These are phyloP conservation scores for Aureobasidium sp. DNA, from an alignment of 2,329 filamentous ascomycete genomes.

Conservation along the genomic window DNA sequence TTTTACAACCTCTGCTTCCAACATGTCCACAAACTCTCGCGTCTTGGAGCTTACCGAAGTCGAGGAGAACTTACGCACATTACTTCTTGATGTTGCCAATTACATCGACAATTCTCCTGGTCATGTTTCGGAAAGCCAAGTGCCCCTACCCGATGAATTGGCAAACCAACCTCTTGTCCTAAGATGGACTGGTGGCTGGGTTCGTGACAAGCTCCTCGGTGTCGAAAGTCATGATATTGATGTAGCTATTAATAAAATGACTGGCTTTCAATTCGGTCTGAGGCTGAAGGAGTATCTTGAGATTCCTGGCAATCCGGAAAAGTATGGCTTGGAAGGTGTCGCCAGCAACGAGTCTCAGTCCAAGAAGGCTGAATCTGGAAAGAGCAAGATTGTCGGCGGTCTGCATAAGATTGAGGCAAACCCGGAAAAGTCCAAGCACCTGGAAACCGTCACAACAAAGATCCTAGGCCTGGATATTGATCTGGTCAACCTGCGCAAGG, in stretches of 20 bases:
- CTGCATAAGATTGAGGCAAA: conserved; percentile 87
- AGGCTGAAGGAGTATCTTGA: conserved; percentile 63
- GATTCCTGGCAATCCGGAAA: conserved; percentile 51
- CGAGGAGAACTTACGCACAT: conserved; percentile 64
- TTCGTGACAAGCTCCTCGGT: conserved; percentile 73
- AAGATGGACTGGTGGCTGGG: conserved; percentile 81
- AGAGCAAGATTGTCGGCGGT: conserved; percentile 58
- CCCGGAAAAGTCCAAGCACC: conserved; percentile 91
- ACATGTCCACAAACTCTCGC: conserved; percentile 15
- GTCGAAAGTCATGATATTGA: conserved; percentile 74
- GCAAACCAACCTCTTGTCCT: conserved; percentile 47
- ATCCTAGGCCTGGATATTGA: conserved; percentile 86
- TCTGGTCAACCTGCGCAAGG: conserved; percentile 87
- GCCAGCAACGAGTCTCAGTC: conserved; percentile 31
- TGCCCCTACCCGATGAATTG: conserved; percentile 39
- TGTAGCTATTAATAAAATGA: conserved; percentile 79
- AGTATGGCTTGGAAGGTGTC: conserved; percentile 47
- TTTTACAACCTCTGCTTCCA: not conserved
- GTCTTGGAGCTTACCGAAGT: conserved; percentile 57
- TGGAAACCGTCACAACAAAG: conserved; percentile 82
- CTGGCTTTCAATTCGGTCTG: conserved; percentile 66
- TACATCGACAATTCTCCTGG: conserved; percentile 50
- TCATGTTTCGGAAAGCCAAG: conserved; percentile 23
- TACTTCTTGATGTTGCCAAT: conserved; percentile 74
- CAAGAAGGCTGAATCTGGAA: conserved; percentile 36